Base-by-base conservation (phyloP, 257 asterid species). In the Solanum arcanum region DNA sequence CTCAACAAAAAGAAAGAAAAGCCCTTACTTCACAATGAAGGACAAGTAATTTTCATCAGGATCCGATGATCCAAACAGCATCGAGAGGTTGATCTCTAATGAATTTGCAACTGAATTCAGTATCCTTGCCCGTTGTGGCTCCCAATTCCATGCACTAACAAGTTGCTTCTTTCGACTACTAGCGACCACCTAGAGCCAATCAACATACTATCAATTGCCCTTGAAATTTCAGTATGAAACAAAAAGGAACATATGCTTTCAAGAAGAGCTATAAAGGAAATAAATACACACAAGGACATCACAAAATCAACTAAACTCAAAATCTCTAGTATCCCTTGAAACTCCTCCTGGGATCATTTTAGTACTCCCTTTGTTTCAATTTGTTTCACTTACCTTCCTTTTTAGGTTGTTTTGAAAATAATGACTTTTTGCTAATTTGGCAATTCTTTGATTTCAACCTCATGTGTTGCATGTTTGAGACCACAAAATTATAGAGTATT, bases 11-110 rank as follows among this genome's bases (percentile, higher is more conserved):
- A 9, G 7, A 37, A 35, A 27, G 35, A 46, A 44, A 44, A 77
- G 9, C 29, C 14, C 98, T 92, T 94, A 95, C 99, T 92, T 97
- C 90, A 92, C 92, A 49, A 97, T 91, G 92, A 95, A 97, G 88
- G 98, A 94, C 89, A 97, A 89, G 89, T 95, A 95, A 88, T 95
- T 97, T 90, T 97, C 99, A 84, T 97, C 99, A 0, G 94, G 96
- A 12, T 95, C 96, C 78, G 96, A 90, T 83, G 99, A 94, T 83
- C 99, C 99, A 90, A 97, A 97, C 87, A 95, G 97, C 91, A 92
- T 88, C 2, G 94, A 88, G 88, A 97, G 99, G 91, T 95, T 93
- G 92, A 97, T 92, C 90, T 94, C 99, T 88, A 97, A 64, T 5
- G 99, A 97, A 87, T 93, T 97, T 49, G 99, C 99, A 78, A 97